phyloP scores from a whole-genome alignment of 345 rosid species.

The Raphanus sativus region DNA sequence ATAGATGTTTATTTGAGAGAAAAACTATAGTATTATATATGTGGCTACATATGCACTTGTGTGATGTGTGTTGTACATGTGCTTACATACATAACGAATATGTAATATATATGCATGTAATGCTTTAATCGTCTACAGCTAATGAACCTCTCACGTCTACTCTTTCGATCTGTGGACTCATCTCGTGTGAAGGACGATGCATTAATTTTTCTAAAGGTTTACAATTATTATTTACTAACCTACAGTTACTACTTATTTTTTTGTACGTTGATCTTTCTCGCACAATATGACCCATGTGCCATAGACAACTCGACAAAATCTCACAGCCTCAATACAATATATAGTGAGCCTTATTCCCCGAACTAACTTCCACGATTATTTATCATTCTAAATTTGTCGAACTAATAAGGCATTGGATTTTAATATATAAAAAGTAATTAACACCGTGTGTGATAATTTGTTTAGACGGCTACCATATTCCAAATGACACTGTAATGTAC shows the following conservation, averaged over 20 bases:
- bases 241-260: too few species aligned
- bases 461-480: constrained; percentile 26
- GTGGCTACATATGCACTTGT: constrained; percentile 15
- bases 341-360: constrained; percentile 13
- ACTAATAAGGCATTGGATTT: neutral
- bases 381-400: neutral
- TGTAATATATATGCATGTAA: neutral
- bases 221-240: too few species aligned
- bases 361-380: constrained; percentile 18
- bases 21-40: constrained; percentile 4
- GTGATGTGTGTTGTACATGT: constrained; percentile 4
- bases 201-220: too few species aligned
- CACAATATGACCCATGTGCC: constrained; percentile 28
- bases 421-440: neutral
- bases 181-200: too few species aligned
- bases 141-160: too few species aligned
- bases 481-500: constrained; percentile 30
- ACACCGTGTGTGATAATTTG: constrained; percentile 2
- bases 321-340: constrained; percentile 16
- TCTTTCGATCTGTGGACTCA: too few species aligned
- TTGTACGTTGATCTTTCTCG: too few species aligned
- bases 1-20: neutral
- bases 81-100: constrained; percentile 17
- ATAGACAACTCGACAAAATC: constrained; percentile 35
- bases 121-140: too few species aligned